phyloP scores from a whole-genome alignment of 177 flowering plant genomes.

The Vitis hybrid region DNA sequence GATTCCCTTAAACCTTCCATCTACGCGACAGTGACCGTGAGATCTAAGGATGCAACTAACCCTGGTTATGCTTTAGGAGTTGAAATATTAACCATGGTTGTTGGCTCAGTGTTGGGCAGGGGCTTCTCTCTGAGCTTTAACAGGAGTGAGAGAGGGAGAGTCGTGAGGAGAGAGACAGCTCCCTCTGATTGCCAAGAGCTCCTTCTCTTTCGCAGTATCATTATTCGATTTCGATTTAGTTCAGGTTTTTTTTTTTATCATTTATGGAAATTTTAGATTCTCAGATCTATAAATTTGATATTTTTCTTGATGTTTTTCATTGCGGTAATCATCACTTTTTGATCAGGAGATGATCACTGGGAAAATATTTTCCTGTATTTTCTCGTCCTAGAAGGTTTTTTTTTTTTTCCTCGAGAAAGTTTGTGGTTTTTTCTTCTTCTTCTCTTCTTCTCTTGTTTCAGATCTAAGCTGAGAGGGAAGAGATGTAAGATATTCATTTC shows the following conservation, averaged over 20 bases:
- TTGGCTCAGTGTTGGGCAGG: background rate
- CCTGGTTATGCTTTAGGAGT: constrained; percentile 14
- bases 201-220: background rate
- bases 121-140: constrained; percentile 7
- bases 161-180: constrained; percentile 14
- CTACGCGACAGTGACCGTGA: constrained; percentile 9
- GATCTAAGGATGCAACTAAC: constrained; percentile 21
- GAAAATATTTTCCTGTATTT: background rate
- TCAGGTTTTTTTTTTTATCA: constrained; percentile 8
- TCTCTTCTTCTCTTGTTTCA: background rate
- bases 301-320: constrained; percentile 3
- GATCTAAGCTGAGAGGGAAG: constrained; percentile 4
- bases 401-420: constrained; percentile 11
- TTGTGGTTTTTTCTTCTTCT: constrained; percentile 1
- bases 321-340: constrained; percentile 23
- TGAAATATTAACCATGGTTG: constrained; percentile 19
- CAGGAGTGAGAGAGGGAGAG: constrained; percentile 13
- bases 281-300: constrained; percentile 17
- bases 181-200: background rate
- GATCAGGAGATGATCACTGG: constrained; percentile 13
- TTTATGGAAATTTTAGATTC: constrained; percentile 10
- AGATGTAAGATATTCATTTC: background rate
- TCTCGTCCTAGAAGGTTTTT: no score
- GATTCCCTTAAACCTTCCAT: constrained; percentile 22
- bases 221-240: constrained; percentile 6